phyloP scores from a whole-genome alignment of 2,329 filamentous ascomycete genomes.

The Fusarium oligoseptatum region DNA sequence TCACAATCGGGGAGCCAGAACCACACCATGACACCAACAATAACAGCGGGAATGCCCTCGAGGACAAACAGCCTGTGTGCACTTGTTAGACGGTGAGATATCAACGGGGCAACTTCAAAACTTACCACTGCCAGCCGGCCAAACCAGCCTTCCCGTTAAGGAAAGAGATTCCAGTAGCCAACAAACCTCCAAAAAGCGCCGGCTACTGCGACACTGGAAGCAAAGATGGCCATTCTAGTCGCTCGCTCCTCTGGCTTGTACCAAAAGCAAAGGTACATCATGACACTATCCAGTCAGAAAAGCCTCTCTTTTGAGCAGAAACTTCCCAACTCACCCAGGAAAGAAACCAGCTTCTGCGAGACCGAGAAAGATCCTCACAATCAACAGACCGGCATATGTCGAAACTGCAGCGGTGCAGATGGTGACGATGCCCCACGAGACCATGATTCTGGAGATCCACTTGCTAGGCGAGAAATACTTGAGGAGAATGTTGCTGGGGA shows the following conservation, averaged over 20 bases:
- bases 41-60: conserved; percentile 51
- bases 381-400: conserved; percentile 62
- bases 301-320: too few species aligned
- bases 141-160: conserved; percentile 62
- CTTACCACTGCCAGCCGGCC: conserved; percentile 64
- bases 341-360: conserved; percentile 66
- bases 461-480: conserved; percentile 53
- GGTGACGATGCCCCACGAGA: conserved; percentile 64
- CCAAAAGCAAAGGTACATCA: conserved; percentile 73
- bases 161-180: conserved; percentile 65
- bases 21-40: conserved; percentile 50
- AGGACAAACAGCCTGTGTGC: conserved; percentile 71
- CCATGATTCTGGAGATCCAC: conserved; percentile 55
- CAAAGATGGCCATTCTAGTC: conserved; percentile 71
- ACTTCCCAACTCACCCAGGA: conserved; percentile 52
- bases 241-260: conserved; percentile 71
- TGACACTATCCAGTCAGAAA: conserved; percentile 48
- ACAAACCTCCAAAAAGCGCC: conserved; percentile 73
- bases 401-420: conserved; percentile 61
- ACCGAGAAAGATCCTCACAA: conserved; percentile 64
- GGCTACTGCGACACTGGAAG: conserved; percentile 68
- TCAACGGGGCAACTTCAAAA: accelerated
- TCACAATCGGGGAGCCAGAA: conserved; percentile 50
- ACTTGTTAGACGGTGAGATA: neutral
- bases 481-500: conserved; percentile 52